phyloP scores from a whole-genome alignment of 1,284 basidiomycete genomes.

The Moesziomyces parantarcticus region DNA sequence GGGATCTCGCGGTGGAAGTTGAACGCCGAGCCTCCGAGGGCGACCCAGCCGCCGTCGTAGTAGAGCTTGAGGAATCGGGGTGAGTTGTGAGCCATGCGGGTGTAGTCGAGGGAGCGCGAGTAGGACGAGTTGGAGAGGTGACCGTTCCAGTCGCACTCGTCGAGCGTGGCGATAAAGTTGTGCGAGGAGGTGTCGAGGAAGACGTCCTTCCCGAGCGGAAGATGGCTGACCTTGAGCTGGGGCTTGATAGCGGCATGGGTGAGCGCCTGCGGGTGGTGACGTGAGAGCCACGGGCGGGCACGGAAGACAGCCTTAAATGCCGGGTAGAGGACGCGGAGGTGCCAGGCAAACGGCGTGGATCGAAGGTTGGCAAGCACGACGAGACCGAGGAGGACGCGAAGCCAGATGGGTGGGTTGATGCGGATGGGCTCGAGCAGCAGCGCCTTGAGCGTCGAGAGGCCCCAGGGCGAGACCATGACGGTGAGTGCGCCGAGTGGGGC shows the following conservation, averaged over 20 bases:
- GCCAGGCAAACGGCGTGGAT: slow-evolving; percentile 51
- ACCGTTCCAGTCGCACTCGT: slow-evolving; percentile 56
- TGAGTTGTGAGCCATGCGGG: slow-evolving; percentile 41
- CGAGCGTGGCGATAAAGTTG: slow-evolving; percentile 34
- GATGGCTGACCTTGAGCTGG: slow-evolving; percentile 24
- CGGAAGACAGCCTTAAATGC: slow-evolving; percentile 27
- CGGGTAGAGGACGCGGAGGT: slow-evolving; percentile 36
- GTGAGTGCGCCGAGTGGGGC: slow-evolving; percentile 16
- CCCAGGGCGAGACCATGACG: slow-evolving; percentile 23
- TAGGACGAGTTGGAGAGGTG: slow-evolving; percentile 58
- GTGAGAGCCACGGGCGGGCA: slow-evolving; percentile 16
- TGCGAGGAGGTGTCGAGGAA: slow-evolving; percentile 35
- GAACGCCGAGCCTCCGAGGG: slow-evolving; percentile 46
- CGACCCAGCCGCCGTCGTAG: slow-evolving; percentile 50
- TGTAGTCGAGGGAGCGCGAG: slow-evolving; percentile 43
- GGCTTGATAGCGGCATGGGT: slow-evolving; percentile 15
- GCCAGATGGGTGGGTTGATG: slow-evolving; percentile 42
- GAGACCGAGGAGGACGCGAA: slow-evolving; percentile 32
- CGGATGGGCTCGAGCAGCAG: slow-evolving; percentile 25
- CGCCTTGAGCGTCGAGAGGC: slow-evolving; percentile 13
- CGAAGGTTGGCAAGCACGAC: slow-evolving; percentile 43
- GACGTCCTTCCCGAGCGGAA: slow-evolving; percentile 53
- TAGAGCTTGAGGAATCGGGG: slow-evolving; percentile 39
- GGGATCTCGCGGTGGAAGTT: slow-evolving; percentile 57
- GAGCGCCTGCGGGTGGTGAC: background rate